Evolutionary conservation across 2,329 filamentous ascomycete species (phyloP).

Genomic region (Calonectria honghensis): DNA sequence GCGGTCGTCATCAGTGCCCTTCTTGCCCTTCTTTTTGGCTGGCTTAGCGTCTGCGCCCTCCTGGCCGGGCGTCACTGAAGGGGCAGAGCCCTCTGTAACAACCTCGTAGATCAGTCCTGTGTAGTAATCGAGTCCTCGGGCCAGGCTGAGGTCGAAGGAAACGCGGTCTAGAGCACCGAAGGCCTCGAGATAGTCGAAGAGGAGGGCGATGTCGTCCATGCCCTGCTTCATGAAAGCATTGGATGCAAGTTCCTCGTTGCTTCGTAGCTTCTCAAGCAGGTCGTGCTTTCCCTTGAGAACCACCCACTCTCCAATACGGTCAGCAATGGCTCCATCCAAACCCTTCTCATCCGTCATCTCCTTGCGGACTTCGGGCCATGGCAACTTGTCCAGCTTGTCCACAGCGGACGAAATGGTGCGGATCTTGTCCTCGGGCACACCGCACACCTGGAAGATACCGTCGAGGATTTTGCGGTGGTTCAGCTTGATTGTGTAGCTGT

Average conservation of each 20-base stretch:
- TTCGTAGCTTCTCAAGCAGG: constrained; percentile 81
- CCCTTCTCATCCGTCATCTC: constrained; percentile 97
- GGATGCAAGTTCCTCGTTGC: constrained; percentile 79
- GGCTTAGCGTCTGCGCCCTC: constrained; percentile 61
- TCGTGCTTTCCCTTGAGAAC: constrained; percentile 84
- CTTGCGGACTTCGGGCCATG: constrained; percentile 91
- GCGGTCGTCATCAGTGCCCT: constrained; percentile 76
- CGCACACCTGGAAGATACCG: constrained; percentile 92
- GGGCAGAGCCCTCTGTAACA: constrained; percentile 86
- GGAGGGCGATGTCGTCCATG: constrained; percentile 85
- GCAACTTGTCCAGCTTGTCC: constrained; percentile 95
- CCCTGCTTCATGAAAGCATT: constrained; percentile 88
- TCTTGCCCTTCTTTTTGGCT: constrained; percentile 71
- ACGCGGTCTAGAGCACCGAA: constrained; percentile 84
- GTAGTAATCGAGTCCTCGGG: constrained; percentile 94
- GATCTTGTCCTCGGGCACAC: constrained; percentile 90
- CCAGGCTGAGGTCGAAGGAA: constrained; percentile 92
- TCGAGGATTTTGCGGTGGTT: constrained; percentile 97
- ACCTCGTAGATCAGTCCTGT: constrained; percentile 95
- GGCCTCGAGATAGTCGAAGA: constrained; percentile 88
- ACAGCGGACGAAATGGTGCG: constrained; percentile 93
- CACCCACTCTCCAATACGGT: constrained; percentile 92
- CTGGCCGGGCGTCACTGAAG: constrained; percentile 61
- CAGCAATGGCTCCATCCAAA: constrained; percentile 83
- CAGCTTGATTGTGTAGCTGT: constrained; percentile 89